These are phyloP conservation scores for Cocos nucifera DNA, from an alignment of 176 grass and related monocot species.

Conservation along the genomic window DNA sequence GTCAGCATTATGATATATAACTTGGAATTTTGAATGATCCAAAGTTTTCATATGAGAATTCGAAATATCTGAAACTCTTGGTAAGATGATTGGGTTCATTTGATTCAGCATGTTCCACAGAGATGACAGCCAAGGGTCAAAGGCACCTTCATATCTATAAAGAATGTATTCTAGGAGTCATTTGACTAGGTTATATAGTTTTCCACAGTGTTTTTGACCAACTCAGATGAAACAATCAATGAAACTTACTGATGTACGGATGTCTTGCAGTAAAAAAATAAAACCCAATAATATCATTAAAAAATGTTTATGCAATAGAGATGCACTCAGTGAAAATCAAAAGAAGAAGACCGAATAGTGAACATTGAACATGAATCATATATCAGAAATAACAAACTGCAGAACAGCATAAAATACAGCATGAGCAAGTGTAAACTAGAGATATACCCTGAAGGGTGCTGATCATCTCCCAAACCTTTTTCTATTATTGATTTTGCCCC, in stretches of 20 bases:
- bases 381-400: no score
- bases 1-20: slow-evolving; percentile 46
- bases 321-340: no score
- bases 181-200: background rate
- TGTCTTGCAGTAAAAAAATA: no score
- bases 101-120: slow-evolving; percentile 67
- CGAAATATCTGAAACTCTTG: slow-evolving; percentile 60
- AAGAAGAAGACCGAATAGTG: no score
- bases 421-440: background rate
- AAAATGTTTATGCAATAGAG: no score
- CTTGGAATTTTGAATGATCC: slow-evolving; percentile 52
- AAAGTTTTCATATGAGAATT: slow-evolving; percentile 51
- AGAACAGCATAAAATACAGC: no score
- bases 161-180: background rate
- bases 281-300: no score
- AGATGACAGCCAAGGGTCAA: slow-evolving; percentile 77
- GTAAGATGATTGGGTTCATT: slow-evolving; percentile 42
- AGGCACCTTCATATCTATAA: slow-evolving; percentile 72
- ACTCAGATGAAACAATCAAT: no score
- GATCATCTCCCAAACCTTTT: slow-evolving; percentile 86
- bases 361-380: no score
- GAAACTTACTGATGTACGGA: no score
- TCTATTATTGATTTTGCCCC: slow-evolving; percentile 63
- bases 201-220: no score
- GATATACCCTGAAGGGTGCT: slow-evolving; percentile 83